Conservation (phyloP, 2,329 filamentous ascomycete genomes). For the Pyrenochaeta sp. region DNA sequence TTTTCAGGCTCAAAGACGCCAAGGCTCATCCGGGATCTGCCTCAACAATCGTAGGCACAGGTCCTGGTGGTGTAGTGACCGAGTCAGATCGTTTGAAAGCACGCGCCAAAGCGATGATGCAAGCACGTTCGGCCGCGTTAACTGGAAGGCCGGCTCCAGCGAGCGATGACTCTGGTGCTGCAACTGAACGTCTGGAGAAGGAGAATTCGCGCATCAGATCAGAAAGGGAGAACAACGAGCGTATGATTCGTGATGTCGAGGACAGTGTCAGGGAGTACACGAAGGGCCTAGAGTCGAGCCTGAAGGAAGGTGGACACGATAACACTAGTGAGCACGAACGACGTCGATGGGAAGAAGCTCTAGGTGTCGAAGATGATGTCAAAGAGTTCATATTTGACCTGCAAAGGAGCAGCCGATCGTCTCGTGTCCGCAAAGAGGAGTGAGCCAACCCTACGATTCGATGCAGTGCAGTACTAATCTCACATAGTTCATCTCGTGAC, state of each 20-base stretch:
- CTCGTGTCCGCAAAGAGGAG: slow-evolving; percentile 72
- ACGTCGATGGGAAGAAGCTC: slow-evolving; percentile 91
- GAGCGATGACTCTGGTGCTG: slow-evolving; percentile 75
- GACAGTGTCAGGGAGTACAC: slow-evolving; percentile 93
- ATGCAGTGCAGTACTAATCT: slow-evolving; percentile 16
- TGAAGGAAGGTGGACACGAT: slow-evolving; percentile 81
- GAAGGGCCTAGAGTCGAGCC: slow-evolving; percentile 80
- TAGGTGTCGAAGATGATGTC: slow-evolving; percentile 95
- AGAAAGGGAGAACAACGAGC: slow-evolving; percentile 92
- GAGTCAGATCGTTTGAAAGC: slow-evolving; percentile 95
- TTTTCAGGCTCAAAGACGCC: slow-evolving; percentile 92
- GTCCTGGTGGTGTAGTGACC: slow-evolving; percentile 87
- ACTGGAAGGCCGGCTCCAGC: slow-evolving; percentile 82
- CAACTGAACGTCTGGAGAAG: slow-evolving; percentile 85
- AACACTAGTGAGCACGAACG: slow-evolving; percentile 86
- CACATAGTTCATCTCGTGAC: slow-evolving; percentile 35
- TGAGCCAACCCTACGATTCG: slow-evolving; percentile 41
- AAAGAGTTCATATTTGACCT: slow-evolving; percentile 98
- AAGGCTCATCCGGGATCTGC: slow-evolving; percentile 88
- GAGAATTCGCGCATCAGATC: slow-evolving; percentile 81
- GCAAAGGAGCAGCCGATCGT: slow-evolving; percentile 81
- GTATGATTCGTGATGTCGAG: slow-evolving; percentile 96
- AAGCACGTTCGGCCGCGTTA: slow-evolving; percentile 90
- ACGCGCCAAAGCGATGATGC: slow-evolving; percentile 97
- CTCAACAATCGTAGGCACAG: slow-evolving; percentile 85